Conservation (phyloP, 306 rosid genomes). For the Alnus glutinosa region DNA sequence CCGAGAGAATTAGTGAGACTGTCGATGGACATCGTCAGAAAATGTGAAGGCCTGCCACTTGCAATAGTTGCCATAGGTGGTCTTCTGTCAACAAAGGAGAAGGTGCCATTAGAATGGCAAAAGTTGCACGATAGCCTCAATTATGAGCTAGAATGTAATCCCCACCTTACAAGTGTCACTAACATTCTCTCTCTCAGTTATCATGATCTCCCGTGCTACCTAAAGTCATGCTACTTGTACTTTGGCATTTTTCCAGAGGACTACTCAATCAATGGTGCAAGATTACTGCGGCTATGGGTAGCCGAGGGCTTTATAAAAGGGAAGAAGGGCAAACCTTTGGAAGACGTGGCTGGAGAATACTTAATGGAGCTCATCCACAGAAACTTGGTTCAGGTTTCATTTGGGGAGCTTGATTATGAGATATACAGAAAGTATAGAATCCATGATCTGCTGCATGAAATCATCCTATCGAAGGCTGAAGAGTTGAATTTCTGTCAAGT, state of each 20-base stretch:
- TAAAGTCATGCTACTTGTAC: constrained; percentile 24
- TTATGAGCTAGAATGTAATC: not conserved
- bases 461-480: not conserved
- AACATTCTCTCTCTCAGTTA: constrained; percentile 6
- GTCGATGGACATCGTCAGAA: not conserved
- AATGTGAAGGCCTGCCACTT: constrained; percentile 19
- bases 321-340: not conserved
- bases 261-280: not conserved
- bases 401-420: not conserved
- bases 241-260: constrained; percentile 25
- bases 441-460: not conserved
- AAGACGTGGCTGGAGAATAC: not conserved
- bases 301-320: constrained; percentile 12
- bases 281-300: constrained; percentile 11
- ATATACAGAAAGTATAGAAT: not conserved
- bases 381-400: not conserved
- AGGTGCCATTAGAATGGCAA: constrained; percentile 8
- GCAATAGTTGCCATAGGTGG: constrained; percentile 21
- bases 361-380: constrained; percentile 9
- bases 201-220: constrained; percentile 19
- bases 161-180: not conserved
- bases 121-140: not conserved
- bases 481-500: not conserved
- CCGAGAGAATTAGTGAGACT: not conserved
- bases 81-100: constrained; percentile 13